A percentile compares a stretch with the other conserved stretches of the same genome.
phyloP scores from a whole-genome alignment of 1,139 yeast genomes.

The Suhomyces bolitotheri region DNA sequence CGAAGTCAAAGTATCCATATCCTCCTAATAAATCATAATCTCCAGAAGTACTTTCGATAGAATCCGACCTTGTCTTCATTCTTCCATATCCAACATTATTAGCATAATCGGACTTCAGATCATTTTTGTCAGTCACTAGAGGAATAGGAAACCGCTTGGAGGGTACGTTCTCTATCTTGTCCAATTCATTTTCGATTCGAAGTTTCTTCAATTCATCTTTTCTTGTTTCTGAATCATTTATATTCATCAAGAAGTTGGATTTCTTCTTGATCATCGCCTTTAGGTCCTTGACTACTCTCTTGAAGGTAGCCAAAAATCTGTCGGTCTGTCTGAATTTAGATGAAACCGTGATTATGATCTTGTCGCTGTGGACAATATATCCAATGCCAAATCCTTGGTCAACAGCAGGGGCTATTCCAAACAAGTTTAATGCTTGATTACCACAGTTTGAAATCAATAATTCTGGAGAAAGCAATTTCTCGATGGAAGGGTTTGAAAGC shows the following conservation, averaged over 20 bases:
- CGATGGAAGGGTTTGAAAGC: conserved; percentile 59
- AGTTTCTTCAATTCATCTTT: conserved; percentile 37
- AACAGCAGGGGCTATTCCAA: conserved; percentile 76
- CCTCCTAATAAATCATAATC: conserved; percentile 58
- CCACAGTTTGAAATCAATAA: conserved; percentile 64
- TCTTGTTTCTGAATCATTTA: conserved; percentile 38
- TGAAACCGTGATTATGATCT: conserved; percentile 58
- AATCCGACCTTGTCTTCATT: conserved; percentile 11
- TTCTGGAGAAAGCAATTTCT: conserved; percentile 44
- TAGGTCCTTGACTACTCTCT: conserved; percentile 58
- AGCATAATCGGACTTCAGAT: conserved; percentile 15
- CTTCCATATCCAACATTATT: conserved; percentile 18
- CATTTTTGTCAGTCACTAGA: conserved; percentile 27
- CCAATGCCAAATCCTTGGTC: conserved; percentile 80
- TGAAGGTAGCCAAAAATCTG: conserved; percentile 62
- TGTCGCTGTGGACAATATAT: conserved; percentile 67
- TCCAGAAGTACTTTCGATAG: conserved; percentile 10
- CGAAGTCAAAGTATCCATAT: conserved; percentile 75
- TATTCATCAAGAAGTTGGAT: conserved; percentile 35
- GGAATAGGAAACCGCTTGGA: conserved; percentile 42
- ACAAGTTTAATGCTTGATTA: conserved; percentile 68
- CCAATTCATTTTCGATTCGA: conserved; percentile 39
- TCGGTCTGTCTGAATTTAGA: conserved; percentile 76
- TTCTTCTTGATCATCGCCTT: conserved; percentile 45
- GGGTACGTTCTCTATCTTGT: conserved; percentile 31